Evolutionary conservation across 306 rosid genomes (phyloP).

Genomic region (Gastrolobium villosum): DNA sequence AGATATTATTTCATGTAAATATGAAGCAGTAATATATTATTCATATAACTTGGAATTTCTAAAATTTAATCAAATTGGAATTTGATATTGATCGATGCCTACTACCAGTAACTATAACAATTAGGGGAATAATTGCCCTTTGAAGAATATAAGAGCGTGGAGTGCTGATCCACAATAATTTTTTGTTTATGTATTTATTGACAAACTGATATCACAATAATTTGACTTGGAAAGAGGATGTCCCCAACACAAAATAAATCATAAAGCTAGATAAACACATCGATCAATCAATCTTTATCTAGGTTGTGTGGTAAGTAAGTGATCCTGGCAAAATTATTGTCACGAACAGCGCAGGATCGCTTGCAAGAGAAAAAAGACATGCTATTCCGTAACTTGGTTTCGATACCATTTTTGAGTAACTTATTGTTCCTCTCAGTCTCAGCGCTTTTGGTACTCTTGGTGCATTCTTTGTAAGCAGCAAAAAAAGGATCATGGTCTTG

Average conservation of each 20-base stretch:
- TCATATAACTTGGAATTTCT: too few species aligned
- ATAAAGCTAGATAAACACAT: background rate
- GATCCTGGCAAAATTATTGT: constrained; percentile 54
- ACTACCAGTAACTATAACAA: too few species aligned
- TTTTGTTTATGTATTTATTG: too few species aligned
- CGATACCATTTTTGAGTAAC: background rate
- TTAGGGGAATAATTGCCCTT: too few species aligned
- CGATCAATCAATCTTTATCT: background rate
- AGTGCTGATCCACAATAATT: too few species aligned
- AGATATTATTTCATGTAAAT: too few species aligned
- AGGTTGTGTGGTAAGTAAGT: constrained; percentile 9
- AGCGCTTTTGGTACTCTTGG: constrained; percentile 33
- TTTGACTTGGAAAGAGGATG: too few species aligned
- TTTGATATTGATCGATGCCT: too few species aligned
- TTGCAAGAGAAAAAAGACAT: constrained; percentile 53
- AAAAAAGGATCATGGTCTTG: constrained; percentile 65
- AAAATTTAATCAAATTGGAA: too few species aligned
- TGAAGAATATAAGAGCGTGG: too few species aligned
- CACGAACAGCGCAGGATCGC: constrained; percentile 27
- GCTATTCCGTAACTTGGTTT: constrained; percentile 32
- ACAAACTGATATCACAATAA: too few species aligned
- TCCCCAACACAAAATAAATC: background rate
- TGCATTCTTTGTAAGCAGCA: constrained; percentile 68
- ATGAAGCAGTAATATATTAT: too few species aligned
- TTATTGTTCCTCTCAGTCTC: background rate